Conservation (phyloP, 805 yeast species). For the Alloascoidea hylecoeti region DNA sequence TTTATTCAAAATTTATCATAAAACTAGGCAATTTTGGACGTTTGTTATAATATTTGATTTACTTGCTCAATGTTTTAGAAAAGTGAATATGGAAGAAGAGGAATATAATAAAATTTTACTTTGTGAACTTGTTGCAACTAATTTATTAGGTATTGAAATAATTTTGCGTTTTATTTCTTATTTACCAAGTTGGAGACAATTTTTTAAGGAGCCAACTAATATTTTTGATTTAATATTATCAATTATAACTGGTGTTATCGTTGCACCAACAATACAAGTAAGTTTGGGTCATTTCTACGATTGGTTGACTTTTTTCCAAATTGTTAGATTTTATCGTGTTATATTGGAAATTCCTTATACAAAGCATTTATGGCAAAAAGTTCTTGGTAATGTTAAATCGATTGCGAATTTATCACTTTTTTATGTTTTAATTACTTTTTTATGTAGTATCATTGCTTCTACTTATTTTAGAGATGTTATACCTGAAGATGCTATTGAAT, state of each 20-base stretch:
- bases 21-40: neutral
- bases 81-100: constrained; percentile 6
- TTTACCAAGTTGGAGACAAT: constrained; percentile 34
- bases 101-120: constrained; percentile 13
- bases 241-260: constrained; percentile 32
- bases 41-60: constrained; percentile 22
- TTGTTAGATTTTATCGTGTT: constrained; percentile 49
- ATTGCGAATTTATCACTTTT: constrained; percentile 51
- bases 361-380: constrained; percentile 48
- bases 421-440: constrained; percentile 37
- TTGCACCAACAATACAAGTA: constrained; percentile 27
- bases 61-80: constrained; percentile 31
- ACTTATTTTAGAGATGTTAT: constrained; percentile 18
- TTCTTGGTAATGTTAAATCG: constrained; percentile 42
- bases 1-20: neutral
- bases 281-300: constrained; percentile 38
- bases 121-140: constrained; percentile 33
- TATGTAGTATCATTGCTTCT: constrained; percentile 41
- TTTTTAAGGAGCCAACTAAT: constrained; percentile 36
- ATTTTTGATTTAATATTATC: constrained; percentile 40
- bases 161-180: constrained; percentile 32
- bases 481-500: neutral
- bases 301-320: constrained; percentile 55
- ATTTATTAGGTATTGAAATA: constrained; percentile 36
- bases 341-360: constrained; percentile 33